Percentiles rank a stretch among this genome's conserved stretches.
phyloP scores from a whole-genome alignment of 169 alveolate species.

The Cardiosporidium cionae region DNA sequence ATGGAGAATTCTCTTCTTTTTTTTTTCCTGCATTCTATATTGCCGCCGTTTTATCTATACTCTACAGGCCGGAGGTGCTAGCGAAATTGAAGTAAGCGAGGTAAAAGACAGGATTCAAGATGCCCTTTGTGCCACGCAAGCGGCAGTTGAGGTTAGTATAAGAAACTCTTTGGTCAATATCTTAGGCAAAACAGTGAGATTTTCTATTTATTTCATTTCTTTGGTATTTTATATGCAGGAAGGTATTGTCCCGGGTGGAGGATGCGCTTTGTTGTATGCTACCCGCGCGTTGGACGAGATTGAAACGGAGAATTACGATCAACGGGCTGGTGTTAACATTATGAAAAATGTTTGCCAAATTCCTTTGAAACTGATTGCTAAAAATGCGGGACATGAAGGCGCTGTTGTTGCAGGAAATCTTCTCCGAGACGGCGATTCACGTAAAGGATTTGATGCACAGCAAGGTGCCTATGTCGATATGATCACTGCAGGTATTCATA shows the following conservation, averaged over 20 bases:
- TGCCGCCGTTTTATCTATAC: constrained; percentile 1
- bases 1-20: neutral
- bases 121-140: constrained; percentile 97
- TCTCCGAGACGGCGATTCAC: constrained; percentile 39
- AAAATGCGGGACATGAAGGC: constrained; percentile 98
- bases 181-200: no score
- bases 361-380: constrained; percentile 91
- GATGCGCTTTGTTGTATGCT: constrained; percentile 55
- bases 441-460: constrained; percentile 91
- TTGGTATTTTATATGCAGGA: constrained; percentile 65
- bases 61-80: constrained; percentile 89
- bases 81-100: constrained; percentile 95
- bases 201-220: no score
- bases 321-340: constrained; percentile 87
- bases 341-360: constrained; percentile 89
- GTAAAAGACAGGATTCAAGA: constrained; percentile 96
- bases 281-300: constrained; percentile 16
- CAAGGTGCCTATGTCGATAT: constrained; percentile 86
- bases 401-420: constrained; percentile 90
- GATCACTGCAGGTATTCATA: constrained; percentile 52
- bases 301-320: constrained; percentile 76
- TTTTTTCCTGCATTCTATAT: neutral
- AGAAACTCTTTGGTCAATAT: no score
- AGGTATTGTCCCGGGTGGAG: constrained; percentile 99
- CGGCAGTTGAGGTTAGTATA: constrained; percentile 91